These are phyloP conservation scores for Staphylotrichum tortipilum DNA, from an alignment of 495 filamentous ascomycete species.

Conservation along the genomic window DNA sequence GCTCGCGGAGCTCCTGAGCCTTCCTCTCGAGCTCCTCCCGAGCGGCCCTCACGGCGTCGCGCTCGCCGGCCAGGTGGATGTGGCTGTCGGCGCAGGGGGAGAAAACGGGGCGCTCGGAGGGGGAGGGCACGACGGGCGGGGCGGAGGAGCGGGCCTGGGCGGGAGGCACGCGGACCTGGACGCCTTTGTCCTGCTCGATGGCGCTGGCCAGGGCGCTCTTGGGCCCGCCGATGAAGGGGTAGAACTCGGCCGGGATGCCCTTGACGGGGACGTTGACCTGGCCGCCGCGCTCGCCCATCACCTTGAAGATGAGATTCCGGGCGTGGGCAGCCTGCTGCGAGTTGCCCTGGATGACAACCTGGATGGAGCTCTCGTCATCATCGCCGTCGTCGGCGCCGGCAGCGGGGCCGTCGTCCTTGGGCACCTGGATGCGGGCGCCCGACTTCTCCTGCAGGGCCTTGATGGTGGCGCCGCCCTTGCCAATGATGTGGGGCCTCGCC, in stretches of 20 bases:
- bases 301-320: slow-evolving; percentile 67
- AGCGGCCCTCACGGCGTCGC: slow-evolving; percentile 68
- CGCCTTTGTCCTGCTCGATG: slow-evolving; percentile 53
- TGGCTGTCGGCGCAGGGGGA: slow-evolving; percentile 53
- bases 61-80: slow-evolving; percentile 82
- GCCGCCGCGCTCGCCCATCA: slow-evolving; percentile 75
- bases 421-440: slow-evolving; percentile 80
- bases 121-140: slow-evolving; percentile 54
- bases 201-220: slow-evolving; percentile 57
- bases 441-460: slow-evolving; percentile 77
- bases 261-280: slow-evolving; percentile 69
- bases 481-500: slow-evolving; percentile 79
- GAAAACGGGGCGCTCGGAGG: slow-evolving; percentile 59
- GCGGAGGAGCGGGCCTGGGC: slow-evolving; percentile 65
- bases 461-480: slow-evolving; percentile 79
- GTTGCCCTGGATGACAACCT: slow-evolving; percentile 85
- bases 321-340: slow-evolving; percentile 74
- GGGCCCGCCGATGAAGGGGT: slow-evolving; percentile 86
- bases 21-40: slow-evolving; percentile 69
- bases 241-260: slow-evolving; percentile 82
- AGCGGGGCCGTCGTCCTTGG: slow-evolving; percentile 57
- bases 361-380: slow-evolving; percentile 73
- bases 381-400: slow-evolving; percentile 78
- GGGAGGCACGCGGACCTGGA: slow-evolving; percentile 71
- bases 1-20: slow-evolving; percentile 59